Evolutionary conservation across 164 flowering plant species (phyloP).

Genomic region (Piper betle): DNA sequence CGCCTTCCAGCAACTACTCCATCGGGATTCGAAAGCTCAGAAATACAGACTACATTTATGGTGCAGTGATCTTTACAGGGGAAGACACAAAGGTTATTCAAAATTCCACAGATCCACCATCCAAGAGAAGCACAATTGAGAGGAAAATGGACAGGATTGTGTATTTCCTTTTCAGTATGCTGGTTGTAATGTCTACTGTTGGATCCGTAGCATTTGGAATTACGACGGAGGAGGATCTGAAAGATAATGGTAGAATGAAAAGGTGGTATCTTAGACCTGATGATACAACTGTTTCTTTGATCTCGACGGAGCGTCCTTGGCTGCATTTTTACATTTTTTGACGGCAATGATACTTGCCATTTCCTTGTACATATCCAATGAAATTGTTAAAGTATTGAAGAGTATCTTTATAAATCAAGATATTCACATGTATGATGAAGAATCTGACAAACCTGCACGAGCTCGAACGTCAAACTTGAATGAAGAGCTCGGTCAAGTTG

Average conservation of each 20-base stretch:
- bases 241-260: slow-evolving; percentile 31
- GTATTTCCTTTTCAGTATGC: slow-evolving; percentile 51
- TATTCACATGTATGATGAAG: slow-evolving; percentile 76
- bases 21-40: slow-evolving; percentile 86
- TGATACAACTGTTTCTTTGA: slow-evolving; percentile 37
- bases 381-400: slow-evolving; percentile 88
- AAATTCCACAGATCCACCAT: slow-evolving; percentile 77
- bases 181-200: slow-evolving; percentile 38
- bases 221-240: slow-evolving; percentile 45
- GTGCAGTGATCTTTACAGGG: slow-evolving; percentile 83
- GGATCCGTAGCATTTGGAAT: slow-evolving; percentile 75
- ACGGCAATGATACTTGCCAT: slow-evolving; percentile 75
- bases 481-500: slow-evolving; percentile 96
- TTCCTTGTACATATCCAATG: slow-evolving; percentile 83
- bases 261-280: slow-evolving; percentile 88
- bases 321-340: slow-evolving; percentile 65
- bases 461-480: slow-evolving; percentile 95
- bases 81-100: slow-evolving; percentile 91
- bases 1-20: slow-evolving; percentile 73
- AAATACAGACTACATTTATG: slow-evolving; percentile 76
- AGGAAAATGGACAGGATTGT: slow-evolving; percentile 71
- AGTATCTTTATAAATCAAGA: slow-evolving; percentile 82
- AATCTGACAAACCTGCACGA: slow-evolving; percentile 70
- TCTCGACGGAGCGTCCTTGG: slow-evolving; percentile 41
- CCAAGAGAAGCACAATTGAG: slow-evolving; percentile 91